Evolutionary conservation across 176 grass and related monocot species (phyloP).

Genomic region (Lolium perenne): DNA sequence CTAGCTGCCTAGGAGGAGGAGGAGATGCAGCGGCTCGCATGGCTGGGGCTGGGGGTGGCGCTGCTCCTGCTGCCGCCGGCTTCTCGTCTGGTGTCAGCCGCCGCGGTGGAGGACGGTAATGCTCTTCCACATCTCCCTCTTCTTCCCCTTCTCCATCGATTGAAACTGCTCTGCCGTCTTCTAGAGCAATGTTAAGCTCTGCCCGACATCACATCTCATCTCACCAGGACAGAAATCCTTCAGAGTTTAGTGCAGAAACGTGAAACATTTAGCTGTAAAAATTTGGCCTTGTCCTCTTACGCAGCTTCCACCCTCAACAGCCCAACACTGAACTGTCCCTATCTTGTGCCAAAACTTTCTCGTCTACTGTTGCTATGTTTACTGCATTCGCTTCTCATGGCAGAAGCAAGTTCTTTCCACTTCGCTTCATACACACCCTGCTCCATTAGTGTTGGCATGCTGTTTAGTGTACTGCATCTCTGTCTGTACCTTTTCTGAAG

Average conservation of each 20-base stretch:
- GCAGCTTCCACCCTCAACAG: neutral
- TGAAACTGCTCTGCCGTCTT: neutral
- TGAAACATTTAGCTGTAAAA: conserved; percentile 10
- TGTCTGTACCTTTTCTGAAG: neutral
- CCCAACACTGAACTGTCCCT: conserved; percentile 1
- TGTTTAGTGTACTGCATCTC: conserved; percentile 7
- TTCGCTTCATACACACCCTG: neutral
- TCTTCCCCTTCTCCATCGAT: neutral
- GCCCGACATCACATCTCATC: conserved; percentile 20
- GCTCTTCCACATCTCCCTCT: neutral
- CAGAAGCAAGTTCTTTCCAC: neutral
- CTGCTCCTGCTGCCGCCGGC: conserved; percentile 52
- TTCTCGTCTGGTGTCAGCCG: conserved; percentile 42
- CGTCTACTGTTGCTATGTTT: neutral
- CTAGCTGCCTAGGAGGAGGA: conserved; percentile 29
- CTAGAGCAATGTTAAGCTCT: neutral
- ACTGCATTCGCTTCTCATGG: neutral
- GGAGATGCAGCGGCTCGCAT: conserved; percentile 34
- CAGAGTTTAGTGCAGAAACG: conserved; percentile 18
- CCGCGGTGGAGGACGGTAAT: conserved; percentile 82
- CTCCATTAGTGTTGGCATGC: neutral
- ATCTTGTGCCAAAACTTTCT: neutral
- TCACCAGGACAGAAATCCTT: neutral
- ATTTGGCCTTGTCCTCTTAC: neutral
- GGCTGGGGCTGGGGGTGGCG: conserved; percentile 42